Conservation (phyloP, 352 stramenopile species). For the Pythium grandisporangium region DNA sequence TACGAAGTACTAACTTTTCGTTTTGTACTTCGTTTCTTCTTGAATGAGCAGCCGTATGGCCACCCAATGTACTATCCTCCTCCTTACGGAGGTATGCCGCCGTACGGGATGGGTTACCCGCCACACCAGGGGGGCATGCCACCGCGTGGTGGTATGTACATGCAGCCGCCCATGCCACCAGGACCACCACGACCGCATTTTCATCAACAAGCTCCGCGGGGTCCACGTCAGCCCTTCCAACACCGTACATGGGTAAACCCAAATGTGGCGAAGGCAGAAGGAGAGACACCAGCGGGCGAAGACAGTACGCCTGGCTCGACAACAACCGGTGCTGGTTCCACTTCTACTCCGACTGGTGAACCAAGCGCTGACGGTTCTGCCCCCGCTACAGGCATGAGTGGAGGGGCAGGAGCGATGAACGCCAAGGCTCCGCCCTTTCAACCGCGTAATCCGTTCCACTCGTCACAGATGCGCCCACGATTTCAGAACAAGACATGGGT, state of each 20-base stretch:
- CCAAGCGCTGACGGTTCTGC: background rate
- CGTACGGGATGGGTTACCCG: slow-evolving; percentile 67
- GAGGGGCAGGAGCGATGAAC: slow-evolving; percentile 16
- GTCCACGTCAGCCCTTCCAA: slow-evolving; percentile 51
- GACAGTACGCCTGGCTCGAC: no score
- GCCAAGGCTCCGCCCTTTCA: slow-evolving; percentile 23
- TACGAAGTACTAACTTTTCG: background rate
- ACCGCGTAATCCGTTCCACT: slow-evolving; percentile 59
- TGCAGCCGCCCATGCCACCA: slow-evolving; percentile 14
- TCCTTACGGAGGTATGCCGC: slow-evolving; percentile 52
- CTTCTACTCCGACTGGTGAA: no score
- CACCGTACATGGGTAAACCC: slow-evolving; percentile 84
- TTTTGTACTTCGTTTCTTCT: slow-evolving; percentile 2
- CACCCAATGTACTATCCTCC: slow-evolving; percentile 69
- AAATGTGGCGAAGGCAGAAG: slow-evolving; percentile 49
- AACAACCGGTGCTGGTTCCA: no score
- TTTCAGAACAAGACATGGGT: slow-evolving; percentile 89
- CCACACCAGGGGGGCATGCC: slow-evolving; percentile 50
- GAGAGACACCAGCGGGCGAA: slow-evolving; percentile 14
- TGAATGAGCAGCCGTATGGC: slow-evolving; percentile 38
- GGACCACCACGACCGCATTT: slow-evolving; percentile 10
- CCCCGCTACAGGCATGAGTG: background rate
- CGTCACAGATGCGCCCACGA: slow-evolving; percentile 60
- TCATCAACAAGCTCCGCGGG: slow-evolving; percentile 18
- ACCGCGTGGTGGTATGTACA: slow-evolving; percentile 12